Percentiles rank a stretch among this genome's conserved stretches.
These are phyloP conservation scores for Pelargonium nanum DNA, from an alignment of 345 rosid genomes.

Conservation along the genomic window DNA sequence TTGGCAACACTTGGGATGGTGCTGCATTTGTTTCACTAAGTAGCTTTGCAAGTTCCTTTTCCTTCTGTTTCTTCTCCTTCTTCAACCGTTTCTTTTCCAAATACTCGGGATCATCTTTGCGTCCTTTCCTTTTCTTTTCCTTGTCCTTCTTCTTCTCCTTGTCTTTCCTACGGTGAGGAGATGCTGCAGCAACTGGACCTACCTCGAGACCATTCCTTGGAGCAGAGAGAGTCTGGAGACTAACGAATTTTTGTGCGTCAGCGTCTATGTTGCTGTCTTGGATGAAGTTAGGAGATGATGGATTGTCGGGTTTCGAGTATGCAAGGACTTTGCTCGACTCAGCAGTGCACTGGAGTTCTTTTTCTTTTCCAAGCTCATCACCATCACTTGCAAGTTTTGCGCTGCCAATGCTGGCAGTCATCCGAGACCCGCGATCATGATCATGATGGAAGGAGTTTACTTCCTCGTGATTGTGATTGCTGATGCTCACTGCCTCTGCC, in stretches of 20 bases:
- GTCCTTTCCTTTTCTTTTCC: slow-evolving; percentile 53
- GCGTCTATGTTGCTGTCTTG: slow-evolving; percentile 37
- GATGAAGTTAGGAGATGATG: slow-evolving; percentile 27
- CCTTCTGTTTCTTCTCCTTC: slow-evolving; percentile 76
- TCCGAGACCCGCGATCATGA: slow-evolving; percentile 70
- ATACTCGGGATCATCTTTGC: slow-evolving; percentile 47
- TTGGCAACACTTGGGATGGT: slow-evolving; percentile 17
- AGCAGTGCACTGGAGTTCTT: slow-evolving; percentile 94
- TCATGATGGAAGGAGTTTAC: slow-evolving; percentile 87
- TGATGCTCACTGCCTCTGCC: slow-evolving; percentile 53
- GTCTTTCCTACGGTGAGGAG: slow-evolving; percentile 29
- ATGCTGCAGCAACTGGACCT: slow-evolving; percentile 15
- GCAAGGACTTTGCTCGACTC: slow-evolving; percentile 60
- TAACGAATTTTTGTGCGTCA: slow-evolving; percentile 46
- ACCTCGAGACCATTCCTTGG: slow-evolving; percentile 24
- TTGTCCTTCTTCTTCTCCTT: slow-evolving; percentile 30
- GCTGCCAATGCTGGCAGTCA: slow-evolving; percentile 95
- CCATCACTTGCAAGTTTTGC: slow-evolving; percentile 61
- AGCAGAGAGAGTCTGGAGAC: slow-evolving; percentile 52
- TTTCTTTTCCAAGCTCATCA: slow-evolving; percentile 64
- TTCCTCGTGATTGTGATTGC: slow-evolving; percentile 76
- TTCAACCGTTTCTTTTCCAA: slow-evolving; percentile 63
- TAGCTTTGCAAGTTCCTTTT: slow-evolving; percentile 66
- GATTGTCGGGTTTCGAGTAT: slow-evolving; percentile 28
- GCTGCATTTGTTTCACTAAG: slow-evolving; percentile 26